Conservation (phyloP, 2,329 filamentous ascomycete species). For the Pyricularia grisea region DNA sequence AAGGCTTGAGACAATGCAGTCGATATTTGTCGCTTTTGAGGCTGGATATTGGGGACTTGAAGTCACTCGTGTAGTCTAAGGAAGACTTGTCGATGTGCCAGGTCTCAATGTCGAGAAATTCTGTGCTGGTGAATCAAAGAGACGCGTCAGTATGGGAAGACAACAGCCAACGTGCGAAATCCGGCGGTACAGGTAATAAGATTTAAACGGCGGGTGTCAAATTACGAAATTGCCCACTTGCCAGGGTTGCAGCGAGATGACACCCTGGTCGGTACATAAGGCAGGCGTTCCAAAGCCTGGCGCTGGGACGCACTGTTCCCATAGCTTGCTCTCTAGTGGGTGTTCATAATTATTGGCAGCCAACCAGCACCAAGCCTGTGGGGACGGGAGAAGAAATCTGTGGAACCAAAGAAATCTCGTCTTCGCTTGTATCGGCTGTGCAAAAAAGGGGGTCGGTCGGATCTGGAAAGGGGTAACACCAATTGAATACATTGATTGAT, state of each 20-base stretch:
- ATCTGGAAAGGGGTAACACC: background rate
- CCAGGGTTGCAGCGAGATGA: background rate
- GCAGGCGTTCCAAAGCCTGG: background rate
- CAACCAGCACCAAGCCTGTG: background rate
- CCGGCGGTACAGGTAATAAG: background rate
- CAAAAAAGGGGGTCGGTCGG: background rate
- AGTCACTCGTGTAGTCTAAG: background rate
- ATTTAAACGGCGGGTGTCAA: slow-evolving; percentile 1
- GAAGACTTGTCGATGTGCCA: background rate
- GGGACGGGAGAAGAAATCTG: background rate
- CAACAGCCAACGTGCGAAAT: background rate
- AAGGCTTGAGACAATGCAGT: background rate
- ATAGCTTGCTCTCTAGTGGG: background rate
- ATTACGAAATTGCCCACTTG: background rate
- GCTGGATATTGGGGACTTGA: background rate
- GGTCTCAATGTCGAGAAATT: background rate
- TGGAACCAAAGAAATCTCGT: background rate
- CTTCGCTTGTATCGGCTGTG: background rate
- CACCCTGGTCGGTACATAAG: background rate
- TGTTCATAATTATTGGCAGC: background rate
- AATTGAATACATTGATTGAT: background rate
- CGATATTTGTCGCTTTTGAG: background rate
- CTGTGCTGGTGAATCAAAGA: background rate
- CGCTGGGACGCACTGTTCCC: background rate
- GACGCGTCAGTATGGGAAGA: background rate